Base-by-base conservation (phyloP, 345 rosid genomes). In the Salix brachista region DNA sequence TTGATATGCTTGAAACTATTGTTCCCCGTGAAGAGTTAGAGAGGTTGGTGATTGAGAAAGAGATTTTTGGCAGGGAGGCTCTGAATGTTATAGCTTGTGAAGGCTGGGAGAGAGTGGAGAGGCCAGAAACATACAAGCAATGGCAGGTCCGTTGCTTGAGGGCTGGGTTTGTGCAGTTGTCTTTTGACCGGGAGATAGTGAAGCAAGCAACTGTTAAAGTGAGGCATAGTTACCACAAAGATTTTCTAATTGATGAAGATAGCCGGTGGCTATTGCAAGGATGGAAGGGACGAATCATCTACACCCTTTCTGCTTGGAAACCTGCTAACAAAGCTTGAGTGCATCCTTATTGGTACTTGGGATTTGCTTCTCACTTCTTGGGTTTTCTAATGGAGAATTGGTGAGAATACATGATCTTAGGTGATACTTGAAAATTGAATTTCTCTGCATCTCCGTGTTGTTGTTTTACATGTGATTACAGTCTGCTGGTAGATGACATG, bases 111-210 rank as follows among this genome's bases (percentile, higher is more conserved):
- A 69, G 82, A 32, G 78, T 69, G 21, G 82, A 74, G 67, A 79
- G 82, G 70, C 82, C 82, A 8, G 82, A 79, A 67, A 79, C 82
- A 48, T 79, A 79, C 66, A 79, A 79, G 70, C 82, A 79, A 48
- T 79, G 82, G 82, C 82, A 79, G 65, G 70, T 70, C 13, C 78
- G 82, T n/a, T 42, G 42, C 70, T 56, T 62, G n/a, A 79, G 71
- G 66, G 78, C 82, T n/a, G 78, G 82, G 71, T 68, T 74, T 34
- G 70, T 54, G 71, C 75, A 69, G 78, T 48, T 75, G 32, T 65
- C 82, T 58, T 61, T 79, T 25, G 78, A 79, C 32, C 50, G 39
- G 25, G 74, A 77, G 25, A 44, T 77, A 14, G 26, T 80, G 28
- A 71, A 75, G 67, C n/a, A 10, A 28, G 65, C 72, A 26, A 75